Evolutionary conservation across 139 green algal genomes (phyloP), one percentile per base, ranked within the genome.

Genomic region (Chlamydomonas applanata): DNA sequence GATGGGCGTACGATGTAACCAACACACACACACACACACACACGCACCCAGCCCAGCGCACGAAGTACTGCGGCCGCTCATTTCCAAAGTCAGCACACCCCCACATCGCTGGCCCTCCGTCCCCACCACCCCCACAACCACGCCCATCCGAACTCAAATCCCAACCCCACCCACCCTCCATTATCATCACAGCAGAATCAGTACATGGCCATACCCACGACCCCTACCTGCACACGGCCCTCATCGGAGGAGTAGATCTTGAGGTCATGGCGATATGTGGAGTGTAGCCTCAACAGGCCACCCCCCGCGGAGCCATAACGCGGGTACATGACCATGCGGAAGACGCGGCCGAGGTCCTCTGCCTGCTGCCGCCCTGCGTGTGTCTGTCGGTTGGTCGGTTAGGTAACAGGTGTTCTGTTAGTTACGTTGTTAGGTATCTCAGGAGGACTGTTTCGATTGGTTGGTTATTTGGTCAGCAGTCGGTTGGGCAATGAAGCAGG

Each of bases 171-270:
- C 46, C 46, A 14, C 46, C 46, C 46, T 24, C 46, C n/a, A 56
- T 17, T 24, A 14, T 24, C 46, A 56, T 17, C 14, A 56, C 46
- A 56, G 17, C 46, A 56, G 46, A 56, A 14, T n/a, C n/a, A n/a
- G n/a, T n/a, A n/a, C n/a, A n/a, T n/a, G n/a, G n/a, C n/a, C n/a
- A n/a, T n/a, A n/a, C n/a, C n/a, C 2, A 87, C 73, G 30, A 83
- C 82, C 2, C 81, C 83, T 63, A 89, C 88, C 87, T 98, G 95
- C 71, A 99, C 94, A 1, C 93, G 85, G 22, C 91, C 91, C 80
- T 96, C 89, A 73, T 98, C 95, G 1, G 86, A 94, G 46, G 88
- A 94, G 89, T 99, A 98, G 79, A 99, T 97, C 77, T 99, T 99
- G 49, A 99, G 85, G 86, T 99, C 95, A 54, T 99, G 95, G 57